phyloP scores from a whole-genome alignment of 192 early-diverging fungal genomes.

The Phycomyces blakesleeanus region DNA sequence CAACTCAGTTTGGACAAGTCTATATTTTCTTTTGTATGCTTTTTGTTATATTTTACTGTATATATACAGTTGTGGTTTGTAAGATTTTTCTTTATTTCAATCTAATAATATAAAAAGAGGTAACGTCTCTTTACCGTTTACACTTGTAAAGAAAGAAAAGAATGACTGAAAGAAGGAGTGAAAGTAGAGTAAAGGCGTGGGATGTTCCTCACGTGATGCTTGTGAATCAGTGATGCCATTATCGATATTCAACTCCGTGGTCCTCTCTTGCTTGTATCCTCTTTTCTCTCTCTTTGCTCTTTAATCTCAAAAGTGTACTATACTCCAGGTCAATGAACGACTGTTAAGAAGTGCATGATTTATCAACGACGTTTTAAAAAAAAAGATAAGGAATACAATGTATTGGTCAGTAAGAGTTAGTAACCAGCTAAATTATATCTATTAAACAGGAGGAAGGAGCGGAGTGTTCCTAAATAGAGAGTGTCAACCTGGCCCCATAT shows the following conservation, averaged over 20 bases:
- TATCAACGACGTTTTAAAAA: too few species aligned
- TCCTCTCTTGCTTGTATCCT: neutral
- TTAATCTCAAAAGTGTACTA: neutral
- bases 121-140: constrained; percentile 1
- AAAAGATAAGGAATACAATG: too few species aligned
- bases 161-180: neutral
- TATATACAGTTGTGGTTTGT: neutral
- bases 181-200: neutral
- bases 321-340: neutral
- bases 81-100: neutral
- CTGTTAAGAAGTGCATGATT: too few species aligned
- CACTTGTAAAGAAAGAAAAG: neutral
- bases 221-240: neutral
- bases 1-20: neutral
- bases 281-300: neutral
- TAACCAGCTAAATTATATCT: too few species aligned
- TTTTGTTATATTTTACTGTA: neutral
- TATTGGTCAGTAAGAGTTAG: too few species aligned
- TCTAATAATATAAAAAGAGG: too few species aligned
- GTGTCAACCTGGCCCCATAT: too few species aligned
- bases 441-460: too few species aligned
- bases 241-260: neutral
- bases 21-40: neutral
- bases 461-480: too few species aligned
- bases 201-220: constrained; percentile 1